Evolutionary conservation across 495 filamentous ascomycete genomes (phyloP), one percentile per base, ranked within the genome.

Genomic region (Penicillium roqueforti): DNA sequence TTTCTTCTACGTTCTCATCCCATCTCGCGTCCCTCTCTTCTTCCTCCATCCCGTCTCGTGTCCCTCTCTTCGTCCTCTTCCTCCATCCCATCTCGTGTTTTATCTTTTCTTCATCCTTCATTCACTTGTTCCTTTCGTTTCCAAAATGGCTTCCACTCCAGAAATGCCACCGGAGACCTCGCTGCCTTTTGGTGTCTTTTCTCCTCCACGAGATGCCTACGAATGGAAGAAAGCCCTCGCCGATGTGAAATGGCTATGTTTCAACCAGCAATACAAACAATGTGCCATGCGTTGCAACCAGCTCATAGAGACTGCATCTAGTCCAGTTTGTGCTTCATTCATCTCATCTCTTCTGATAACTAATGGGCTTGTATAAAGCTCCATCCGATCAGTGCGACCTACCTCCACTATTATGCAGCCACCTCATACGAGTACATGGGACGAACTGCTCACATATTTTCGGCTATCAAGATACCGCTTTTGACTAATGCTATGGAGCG

Each of bases 381-480:
- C 23, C 51, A 75, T 51, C 65, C 67, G 5, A 53, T 79, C 20
- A 58, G 71, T 49, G 57, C 64, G 16, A 66, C 64, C 3, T 79
- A 69, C 47, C 64, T 78, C n/a, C 59, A 69, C 43, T 78, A 79
- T 42, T 76, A 79, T 58, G 64, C 63, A 14, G 77, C 74, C 6
- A 63, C 77, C 18, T 78, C 61, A 29, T 73, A 71, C 43, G 77
- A 80, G 47, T 63, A 61, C 0, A 62, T 77, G 23, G 76, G 70
- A 4, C 66, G 68, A 10, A 51, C 68, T 31, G 65, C 73, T 19
- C 77, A 78, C 50, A 60, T 70, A 11, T 72, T 73, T 49, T 78
- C 77, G 1, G 53, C 40, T 29, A 66, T 62, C 19, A 80, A 79
- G 52, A 10, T 78, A 10, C 51, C 61, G 0, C 53, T 70, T 8